A percentile compares a stretch with the other conserved stretches of the same genome.
Evolutionary conservation across 2,329 filamentous ascomycete genomes (phyloP).

Genomic region (Gaeumannomyces tritici): DNA sequence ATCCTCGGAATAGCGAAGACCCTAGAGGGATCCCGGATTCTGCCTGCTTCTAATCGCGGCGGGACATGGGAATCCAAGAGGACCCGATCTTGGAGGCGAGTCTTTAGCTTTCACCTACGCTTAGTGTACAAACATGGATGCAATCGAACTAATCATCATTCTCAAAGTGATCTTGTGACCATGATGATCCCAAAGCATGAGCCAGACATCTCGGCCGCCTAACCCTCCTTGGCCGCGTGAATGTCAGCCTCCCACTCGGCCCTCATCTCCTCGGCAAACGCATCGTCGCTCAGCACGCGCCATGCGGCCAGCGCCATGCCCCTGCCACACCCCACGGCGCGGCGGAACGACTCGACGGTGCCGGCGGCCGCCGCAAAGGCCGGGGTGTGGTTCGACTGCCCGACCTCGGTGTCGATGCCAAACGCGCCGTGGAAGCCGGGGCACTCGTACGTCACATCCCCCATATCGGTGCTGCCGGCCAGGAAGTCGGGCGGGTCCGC

Average conservation of each 20-base stretch:
- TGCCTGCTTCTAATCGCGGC: no score
- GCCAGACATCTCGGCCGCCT: no score
- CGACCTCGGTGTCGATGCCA: slow-evolving; percentile 23
- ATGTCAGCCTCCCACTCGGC: slow-evolving; percentile 21
- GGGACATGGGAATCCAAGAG: no score
- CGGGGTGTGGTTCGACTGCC: slow-evolving; percentile 30
- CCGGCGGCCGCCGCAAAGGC: slow-evolving; percentile 27
- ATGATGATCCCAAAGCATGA: no score
- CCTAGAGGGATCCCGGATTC: no score
- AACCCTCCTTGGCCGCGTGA: slow-evolving; percentile 13
- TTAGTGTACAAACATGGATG: no score
- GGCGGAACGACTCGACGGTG: slow-evolving; percentile 23
- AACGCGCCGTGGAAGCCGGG: slow-evolving; percentile 33
- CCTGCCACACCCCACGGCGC: slow-evolving; percentile 21
- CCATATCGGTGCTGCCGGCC: slow-evolving; percentile 25
- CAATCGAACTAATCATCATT: no score
- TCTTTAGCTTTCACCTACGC: no score
- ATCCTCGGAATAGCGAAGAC: no score
- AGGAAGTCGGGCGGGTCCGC: slow-evolving; percentile 18
- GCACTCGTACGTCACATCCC: slow-evolving; percentile 32
- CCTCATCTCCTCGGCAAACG: slow-evolving; percentile 12
- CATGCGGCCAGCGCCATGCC: slow-evolving; percentile 23
- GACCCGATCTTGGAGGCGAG: no score
- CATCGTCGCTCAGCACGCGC: slow-evolving; percentile 16
- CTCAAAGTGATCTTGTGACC: no score